A percentile compares a stretch with the other conserved stretches of the same genome.
phyloP scores from a whole-genome alignment of 305 asterid genomes.

The Fraxinus platypoda region DNA sequence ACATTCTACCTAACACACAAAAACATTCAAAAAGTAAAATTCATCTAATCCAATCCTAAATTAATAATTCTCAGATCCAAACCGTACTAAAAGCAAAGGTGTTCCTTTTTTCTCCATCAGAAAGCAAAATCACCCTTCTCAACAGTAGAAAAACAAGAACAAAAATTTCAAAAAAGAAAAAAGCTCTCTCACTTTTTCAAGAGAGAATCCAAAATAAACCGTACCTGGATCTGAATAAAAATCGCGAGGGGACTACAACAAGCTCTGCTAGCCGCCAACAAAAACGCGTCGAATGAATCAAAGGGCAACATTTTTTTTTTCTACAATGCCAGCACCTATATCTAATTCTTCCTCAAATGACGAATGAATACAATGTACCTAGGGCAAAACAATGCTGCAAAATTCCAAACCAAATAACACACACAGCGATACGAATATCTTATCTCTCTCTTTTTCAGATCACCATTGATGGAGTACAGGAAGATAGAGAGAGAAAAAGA shows the following conservation, averaged over 20 bases:
- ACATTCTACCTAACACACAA: background rate
- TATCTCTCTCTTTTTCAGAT: conserved; percentile 34
- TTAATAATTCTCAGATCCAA: background rate
- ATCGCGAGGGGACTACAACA: conserved; percentile 63
- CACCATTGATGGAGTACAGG: conserved; percentile 33
- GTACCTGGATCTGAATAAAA: conserved; percentile 91
- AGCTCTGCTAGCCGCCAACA: conserved; percentile 78
- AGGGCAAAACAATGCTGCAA: conserved; percentile 43
- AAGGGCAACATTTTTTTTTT: conserved; percentile 39
- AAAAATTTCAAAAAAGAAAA: background rate
- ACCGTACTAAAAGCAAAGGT: conserved; percentile 5
- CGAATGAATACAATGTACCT: conserved; percentile 19
- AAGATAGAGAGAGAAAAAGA: conserved; percentile 23
- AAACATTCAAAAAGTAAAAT: background rate
- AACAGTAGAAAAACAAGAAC: background rate
- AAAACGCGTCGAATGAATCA: conserved; percentile 53
- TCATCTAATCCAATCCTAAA: conserved; percentile 17
- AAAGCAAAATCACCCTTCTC: background rate
- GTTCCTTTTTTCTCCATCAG: background rate
- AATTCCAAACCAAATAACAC: conserved; percentile 5
- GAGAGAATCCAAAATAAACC: background rate
- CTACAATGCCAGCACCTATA: conserved; percentile 20
- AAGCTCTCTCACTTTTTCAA: background rate
- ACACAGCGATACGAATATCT: background rate
- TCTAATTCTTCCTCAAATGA: conserved; percentile 7